These are phyloP conservation scores for Nidularia pulvinata DNA, from an alignment of 768 basidiomycete genomes.

Conservation along the genomic window DNA sequence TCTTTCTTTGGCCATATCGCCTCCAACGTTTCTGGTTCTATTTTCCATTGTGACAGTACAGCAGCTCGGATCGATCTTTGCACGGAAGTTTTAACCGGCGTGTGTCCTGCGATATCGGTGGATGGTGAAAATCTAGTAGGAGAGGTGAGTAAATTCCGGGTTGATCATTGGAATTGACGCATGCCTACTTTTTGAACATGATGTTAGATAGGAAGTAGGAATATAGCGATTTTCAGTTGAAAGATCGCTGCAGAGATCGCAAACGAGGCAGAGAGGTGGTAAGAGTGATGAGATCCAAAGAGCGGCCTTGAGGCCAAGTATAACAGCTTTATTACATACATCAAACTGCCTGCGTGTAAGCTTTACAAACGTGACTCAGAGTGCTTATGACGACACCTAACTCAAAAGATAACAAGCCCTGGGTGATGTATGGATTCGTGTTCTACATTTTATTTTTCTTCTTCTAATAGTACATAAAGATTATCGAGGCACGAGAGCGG, in stretches of 20 bases:
- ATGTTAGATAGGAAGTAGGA: not conserved
- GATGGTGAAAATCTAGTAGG: constrained; percentile 61
- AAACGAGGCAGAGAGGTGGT: not conserved
- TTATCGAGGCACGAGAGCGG: constrained; percentile 26
- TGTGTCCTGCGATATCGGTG: constrained; percentile 87
- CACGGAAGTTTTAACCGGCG: constrained; percentile 90
- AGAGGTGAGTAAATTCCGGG: constrained; percentile 5
- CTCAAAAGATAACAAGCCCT: not conserved
- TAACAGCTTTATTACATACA: not conserved
- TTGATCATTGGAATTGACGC: constrained; percentile 1
- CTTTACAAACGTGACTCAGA: constrained; percentile 3
- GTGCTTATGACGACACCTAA: constrained; percentile 3
- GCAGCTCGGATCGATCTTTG: constrained; percentile 85
- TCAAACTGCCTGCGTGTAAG: too few relatives aligned
- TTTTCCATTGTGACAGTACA: constrained; percentile 82
- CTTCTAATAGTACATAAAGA: constrained; percentile 41
- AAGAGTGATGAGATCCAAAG: too few relatives aligned
- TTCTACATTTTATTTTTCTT: constrained; percentile 43
- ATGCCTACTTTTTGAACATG: constrained; percentile 77
- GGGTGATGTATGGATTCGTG: not conserved
- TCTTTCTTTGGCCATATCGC: constrained; percentile 99
- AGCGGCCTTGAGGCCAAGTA: too few relatives aligned
- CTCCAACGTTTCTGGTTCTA: constrained; percentile 81
- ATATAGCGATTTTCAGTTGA: not conserved
- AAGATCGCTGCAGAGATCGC: not conserved